Base-by-base conservation (phyloP, 2,329 filamentous ascomycete species). In the Xenosphaeropsis pyriputrescens region DNA sequence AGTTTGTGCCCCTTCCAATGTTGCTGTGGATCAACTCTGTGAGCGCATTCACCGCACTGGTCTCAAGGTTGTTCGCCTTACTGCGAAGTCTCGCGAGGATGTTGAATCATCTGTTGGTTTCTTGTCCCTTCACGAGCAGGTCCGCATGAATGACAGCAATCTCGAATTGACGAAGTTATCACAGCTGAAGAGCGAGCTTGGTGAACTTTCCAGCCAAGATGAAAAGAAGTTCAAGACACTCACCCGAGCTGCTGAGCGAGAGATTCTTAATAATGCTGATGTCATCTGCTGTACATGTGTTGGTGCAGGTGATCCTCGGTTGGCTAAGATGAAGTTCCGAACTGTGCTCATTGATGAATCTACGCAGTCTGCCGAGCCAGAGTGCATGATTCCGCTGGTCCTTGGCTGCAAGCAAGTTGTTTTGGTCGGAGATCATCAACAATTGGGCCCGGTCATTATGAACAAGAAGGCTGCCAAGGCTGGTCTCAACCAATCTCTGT, bases 381-480 rank as follows among this genome's bases (percentile, higher is more conserved):
- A 98, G 59, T 98, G 91, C 59, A 93, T 98, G 85, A 98, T 98
- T 50, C 91, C 91, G 14, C 67, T 98, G 31, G 89, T 98, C 22
- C 70, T 98, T 16, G 91, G 91, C 36, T 98, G 91, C 68, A 98
- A 98, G 64, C 91, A 98, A 59, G 86, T 95, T 36, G 91, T 98
- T n/a, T 72, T 98, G 29, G 91, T 98, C 32, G 91, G 91, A 55
- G 91, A 98, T 55, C 91, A 98, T 61, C 93, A 96, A 60, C 91
- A 98, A 58, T 75, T 98, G 46, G 91, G 91, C 0, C 91, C 91
- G 1, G 91, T 98, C 51, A 96, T 98, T 56, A 98, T 98, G 89
- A 98, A 98, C 70, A 98, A 98, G 71, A 96, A 96, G 62, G 91
- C 91, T 12, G 91, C 91, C 43, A 96, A 96, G 62, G 91, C 91